Conservation (phyloP, 495 filamentous ascomycete genomes). For the Bryoglossum gracile region DNA sequence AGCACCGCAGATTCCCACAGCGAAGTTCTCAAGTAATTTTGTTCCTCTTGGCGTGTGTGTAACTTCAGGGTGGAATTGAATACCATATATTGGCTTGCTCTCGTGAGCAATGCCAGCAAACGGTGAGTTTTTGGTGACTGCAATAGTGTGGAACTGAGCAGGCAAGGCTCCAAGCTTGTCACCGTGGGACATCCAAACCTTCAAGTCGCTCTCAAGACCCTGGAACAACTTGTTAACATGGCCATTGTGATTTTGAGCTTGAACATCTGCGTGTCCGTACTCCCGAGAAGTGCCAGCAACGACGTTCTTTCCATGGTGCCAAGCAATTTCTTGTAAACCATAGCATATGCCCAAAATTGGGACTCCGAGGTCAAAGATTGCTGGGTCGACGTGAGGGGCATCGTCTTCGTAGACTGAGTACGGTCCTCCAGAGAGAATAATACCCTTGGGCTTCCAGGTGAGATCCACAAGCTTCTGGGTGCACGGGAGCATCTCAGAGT, state of each 20-base stretch:
- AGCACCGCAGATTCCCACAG: conserved; percentile 68
- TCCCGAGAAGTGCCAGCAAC: conserved; percentile 63
- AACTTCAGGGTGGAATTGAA: conserved; percentile 88
- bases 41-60: conserved; percentile 61
- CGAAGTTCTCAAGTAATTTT: conserved; percentile 69
- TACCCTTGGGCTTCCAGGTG: conserved; percentile 71
- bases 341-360: conserved; percentile 75
- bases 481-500: conserved; percentile 88
- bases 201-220: conserved; percentile 55
- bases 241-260: conserved; percentile 30
- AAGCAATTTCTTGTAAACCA: conserved; percentile 77
- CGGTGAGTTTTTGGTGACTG: conserved; percentile 63
- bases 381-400: conserved; percentile 71
- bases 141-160: conserved; percentile 61
- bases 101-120: conserved; percentile 78
- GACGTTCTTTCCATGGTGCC: conserved; percentile 64
- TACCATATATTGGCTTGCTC: conserved; percentile 59
- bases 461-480: conserved; percentile 78
- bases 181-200: conserved; percentile 82
- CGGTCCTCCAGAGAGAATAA: conserved; percentile 71
- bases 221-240: conserved; percentile 69
- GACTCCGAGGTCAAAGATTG: conserved; percentile 69
- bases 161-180: conserved; percentile 76
- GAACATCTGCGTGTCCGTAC: conserved; percentile 55
- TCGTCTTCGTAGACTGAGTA: conserved; percentile 66